These are phyloP conservation scores for Geotrichum restrictum DNA, from an alignment of 1,139 yeast species.

Conservation along the genomic window DNA sequence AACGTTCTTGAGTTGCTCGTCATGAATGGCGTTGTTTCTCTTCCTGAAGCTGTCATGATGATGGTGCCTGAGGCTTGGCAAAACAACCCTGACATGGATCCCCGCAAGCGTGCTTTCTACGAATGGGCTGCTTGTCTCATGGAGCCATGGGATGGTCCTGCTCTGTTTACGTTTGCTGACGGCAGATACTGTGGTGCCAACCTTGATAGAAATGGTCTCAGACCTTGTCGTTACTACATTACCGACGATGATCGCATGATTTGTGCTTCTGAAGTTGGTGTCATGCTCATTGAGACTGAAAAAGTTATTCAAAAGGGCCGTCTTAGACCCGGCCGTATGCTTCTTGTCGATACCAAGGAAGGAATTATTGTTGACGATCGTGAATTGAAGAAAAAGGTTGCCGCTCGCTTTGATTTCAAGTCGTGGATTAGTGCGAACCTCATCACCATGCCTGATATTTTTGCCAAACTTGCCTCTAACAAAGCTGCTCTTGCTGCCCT, in stretches of 20 bases:
- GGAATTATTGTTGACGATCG: slow-evolving; percentile 92
- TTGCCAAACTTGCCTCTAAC: slow-evolving; percentile 54
- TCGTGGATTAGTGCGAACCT: slow-evolving; percentile 88
- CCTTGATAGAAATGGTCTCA: slow-evolving; percentile 91
- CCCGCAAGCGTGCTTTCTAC: slow-evolving; percentile 87
- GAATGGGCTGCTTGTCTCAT: slow-evolving; percentile 99
- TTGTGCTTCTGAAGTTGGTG: slow-evolving; percentile 98
- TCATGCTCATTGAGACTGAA: slow-evolving; percentile 81
- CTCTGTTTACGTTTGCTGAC: slow-evolving; percentile 87
- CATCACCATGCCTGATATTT: slow-evolving; percentile 74
- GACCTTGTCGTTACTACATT: slow-evolving; percentile 96
- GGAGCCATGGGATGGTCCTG: slow-evolving; percentile 99
- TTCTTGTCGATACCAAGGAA: slow-evolving; percentile 86
- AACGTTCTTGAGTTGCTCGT: slow-evolving; percentile 89
- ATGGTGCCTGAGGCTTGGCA: slow-evolving; percentile 99
- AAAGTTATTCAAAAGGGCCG: slow-evolving; percentile 86
- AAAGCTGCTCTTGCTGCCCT: slow-evolving; percentile 37
- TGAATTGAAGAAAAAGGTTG: slow-evolving; percentile 74
- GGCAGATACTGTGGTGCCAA: slow-evolving; percentile 98
- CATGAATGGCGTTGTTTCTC: slow-evolving; percentile 82
- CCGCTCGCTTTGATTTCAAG: slow-evolving; percentile 86
- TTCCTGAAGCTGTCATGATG: slow-evolving; percentile 97
- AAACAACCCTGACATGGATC: slow-evolving; percentile 78
- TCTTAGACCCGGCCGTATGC: slow-evolving; percentile 93
- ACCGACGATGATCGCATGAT: slow-evolving; percentile 93